These are phyloP conservation scores for Venustampulla echinocandica DNA, from an alignment of 495 filamentous ascomycete species.

Conservation along the genomic window DNA sequence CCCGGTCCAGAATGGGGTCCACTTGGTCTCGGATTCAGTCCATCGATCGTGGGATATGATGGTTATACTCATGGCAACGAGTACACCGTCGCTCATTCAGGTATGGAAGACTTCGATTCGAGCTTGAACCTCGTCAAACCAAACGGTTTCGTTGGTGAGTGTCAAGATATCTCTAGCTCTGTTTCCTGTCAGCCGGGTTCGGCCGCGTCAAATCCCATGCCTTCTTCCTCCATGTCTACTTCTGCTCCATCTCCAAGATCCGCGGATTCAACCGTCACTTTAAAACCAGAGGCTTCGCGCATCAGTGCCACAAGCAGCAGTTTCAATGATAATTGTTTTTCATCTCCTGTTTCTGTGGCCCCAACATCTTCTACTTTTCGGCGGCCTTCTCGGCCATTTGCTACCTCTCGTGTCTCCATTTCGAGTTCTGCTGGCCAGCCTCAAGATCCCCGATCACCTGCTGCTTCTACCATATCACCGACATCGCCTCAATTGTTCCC, in stretches of 20 bases:
- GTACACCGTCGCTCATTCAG: slow-evolving; percentile 29
- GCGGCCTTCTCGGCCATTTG: slow-evolving; percentile 23
- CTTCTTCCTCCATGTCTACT: slow-evolving; percentile 29
- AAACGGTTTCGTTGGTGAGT: slow-evolving; percentile 74
- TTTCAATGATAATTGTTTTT: slow-evolving; percentile 34
- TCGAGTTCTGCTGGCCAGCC: slow-evolving; percentile 15
- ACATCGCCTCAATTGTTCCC: slow-evolving; percentile 13
- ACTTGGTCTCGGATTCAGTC: slow-evolving; percentile 53
- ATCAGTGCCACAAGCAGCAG: slow-evolving; percentile 20
- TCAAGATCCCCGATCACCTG: slow-evolving; percentile 14
- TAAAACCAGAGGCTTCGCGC: slow-evolving; percentile 26
- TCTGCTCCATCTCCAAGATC: slow-evolving; percentile 25
- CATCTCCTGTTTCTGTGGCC: slow-evolving; percentile 43
- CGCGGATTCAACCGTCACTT: slow-evolving; percentile 23
- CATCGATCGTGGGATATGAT: slow-evolving; percentile 57
- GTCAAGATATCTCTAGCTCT: slow-evolving; percentile 27
- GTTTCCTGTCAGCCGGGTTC: slow-evolving; percentile 23
- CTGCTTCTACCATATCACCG: slow-evolving; percentile 12
- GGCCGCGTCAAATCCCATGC: slow-evolving; percentile 18
- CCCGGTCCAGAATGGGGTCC: slow-evolving; percentile 54
- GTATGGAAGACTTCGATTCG: slow-evolving; percentile 48
- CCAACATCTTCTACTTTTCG: slow-evolving; percentile 22
- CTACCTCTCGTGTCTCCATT: slow-evolving; percentile 16
- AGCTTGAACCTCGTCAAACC: slow-evolving; percentile 39
- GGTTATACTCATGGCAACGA: slow-evolving; percentile 36